Percentiles rank a stretch among this genome's conserved stretches.
Evolutionary conservation across 2,329 filamentous ascomycete genomes (phyloP).

Genomic region (Neodidymelliopsis sp.): DNA sequence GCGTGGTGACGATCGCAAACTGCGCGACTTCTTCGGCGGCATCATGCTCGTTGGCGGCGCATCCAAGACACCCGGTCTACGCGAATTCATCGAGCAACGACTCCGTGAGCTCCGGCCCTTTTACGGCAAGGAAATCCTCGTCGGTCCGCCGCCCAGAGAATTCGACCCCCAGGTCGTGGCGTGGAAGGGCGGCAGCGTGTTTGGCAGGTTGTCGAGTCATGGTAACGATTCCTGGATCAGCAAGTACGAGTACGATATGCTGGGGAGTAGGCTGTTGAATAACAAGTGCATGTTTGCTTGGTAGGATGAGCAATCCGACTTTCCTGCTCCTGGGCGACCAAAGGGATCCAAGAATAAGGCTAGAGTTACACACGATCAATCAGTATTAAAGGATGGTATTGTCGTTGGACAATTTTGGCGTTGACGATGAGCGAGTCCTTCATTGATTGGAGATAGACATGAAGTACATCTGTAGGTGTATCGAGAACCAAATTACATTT

Average conservation of each 20-base stretch:
- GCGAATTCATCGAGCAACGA: constrained; percentile 81
- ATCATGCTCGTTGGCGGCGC: constrained; percentile 51
- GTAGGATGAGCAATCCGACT: constrained; percentile 31
- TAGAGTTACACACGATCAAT: too few relatives aligned
- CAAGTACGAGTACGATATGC: constrained; percentile 82
- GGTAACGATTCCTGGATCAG: constrained; percentile 94
- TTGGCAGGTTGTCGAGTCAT: constrained; percentile 82
- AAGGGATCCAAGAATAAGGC: too few relatives aligned
- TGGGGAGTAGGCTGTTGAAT: constrained; percentile 79
- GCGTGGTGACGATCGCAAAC: constrained; percentile 88
- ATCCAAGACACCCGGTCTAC: constrained; percentile 69
- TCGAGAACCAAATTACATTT: too few relatives aligned
- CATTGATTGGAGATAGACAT: too few relatives aligned
- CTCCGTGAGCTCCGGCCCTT: constrained; percentile 70
- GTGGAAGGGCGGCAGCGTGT: constrained; percentile 98
- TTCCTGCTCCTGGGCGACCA: too few relatives aligned
- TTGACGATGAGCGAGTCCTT: too few relatives aligned
- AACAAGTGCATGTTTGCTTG: constrained; percentile 54
- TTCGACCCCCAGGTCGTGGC: constrained; percentile 96
- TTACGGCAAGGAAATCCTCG: constrained; percentile 72
- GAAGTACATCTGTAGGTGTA: too few relatives aligned
- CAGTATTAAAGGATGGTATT: too few relatives aligned
- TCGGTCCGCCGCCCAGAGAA: constrained; percentile 79
- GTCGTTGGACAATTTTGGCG: too few relatives aligned
- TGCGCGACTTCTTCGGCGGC: constrained; percentile 74